phyloP scores from a whole-genome alignment of 1,284 basidiomycete species.

The Moniliophthora roreri region DNA sequence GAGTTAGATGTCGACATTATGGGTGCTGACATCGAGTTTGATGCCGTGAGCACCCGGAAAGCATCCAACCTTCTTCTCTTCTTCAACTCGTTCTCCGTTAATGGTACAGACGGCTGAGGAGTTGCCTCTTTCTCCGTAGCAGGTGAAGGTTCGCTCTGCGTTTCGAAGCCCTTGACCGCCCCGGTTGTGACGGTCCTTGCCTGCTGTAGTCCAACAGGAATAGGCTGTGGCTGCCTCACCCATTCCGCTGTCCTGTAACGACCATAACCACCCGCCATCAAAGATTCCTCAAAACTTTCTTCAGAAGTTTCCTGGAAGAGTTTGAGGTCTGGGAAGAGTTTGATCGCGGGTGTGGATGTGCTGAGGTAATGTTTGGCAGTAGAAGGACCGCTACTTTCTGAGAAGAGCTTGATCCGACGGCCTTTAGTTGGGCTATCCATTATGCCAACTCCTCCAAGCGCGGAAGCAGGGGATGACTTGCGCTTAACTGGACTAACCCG shows the following conservation, averaged over 20 bases:
- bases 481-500: constrained; percentile 20
- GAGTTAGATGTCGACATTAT: not conserved
- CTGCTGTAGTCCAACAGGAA: constrained; percentile 31
- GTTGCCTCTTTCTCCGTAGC: not conserved
- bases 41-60: constrained; percentile 37
- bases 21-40: constrained; percentile 15
- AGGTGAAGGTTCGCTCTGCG: not conserved
- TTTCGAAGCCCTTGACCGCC: not conserved
- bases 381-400: too few species aligned
- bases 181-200: too few species aligned
- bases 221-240: constrained; percentile 50
- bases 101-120: constrained; percentile 25
- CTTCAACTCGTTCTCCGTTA: constrained; percentile 59
- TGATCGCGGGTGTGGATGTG: not conserved
- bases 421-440: constrained; percentile 69
- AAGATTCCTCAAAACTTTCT: constrained; percentile 77
- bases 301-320: constrained; percentile 75
- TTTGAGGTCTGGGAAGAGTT: constrained; percentile 1
- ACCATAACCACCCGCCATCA: constrained; percentile 77
- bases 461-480: constrained; percentile 15
- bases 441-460: constrained; percentile 50
- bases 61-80: constrained; percentile 66
- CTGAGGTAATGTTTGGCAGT: too few species aligned
- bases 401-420: constrained; percentile 54
- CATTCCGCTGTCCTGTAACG: constrained; percentile 58